phyloP scores from a whole-genome alignment of 495 filamentous ascomycete genomes.

The Gamarada debralockiae region DNA sequence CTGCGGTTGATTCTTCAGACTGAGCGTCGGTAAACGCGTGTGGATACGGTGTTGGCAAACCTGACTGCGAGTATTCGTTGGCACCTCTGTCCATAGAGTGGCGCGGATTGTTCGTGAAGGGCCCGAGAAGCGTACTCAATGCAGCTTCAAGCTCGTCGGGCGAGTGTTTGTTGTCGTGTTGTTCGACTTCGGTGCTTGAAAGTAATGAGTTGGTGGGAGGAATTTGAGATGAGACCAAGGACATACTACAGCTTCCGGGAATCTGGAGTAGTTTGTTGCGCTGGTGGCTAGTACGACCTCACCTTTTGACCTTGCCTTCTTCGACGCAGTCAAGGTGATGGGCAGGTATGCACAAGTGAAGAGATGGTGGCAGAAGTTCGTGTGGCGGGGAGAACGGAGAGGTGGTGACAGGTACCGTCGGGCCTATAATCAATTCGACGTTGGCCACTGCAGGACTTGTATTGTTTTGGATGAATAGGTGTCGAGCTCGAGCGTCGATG shows the following conservation, averaged over 20 bases:
- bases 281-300: constrained; percentile 5
- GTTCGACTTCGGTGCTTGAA: constrained; percentile 29
- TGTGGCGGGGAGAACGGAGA: neutral
- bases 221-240: constrained; percentile 34
- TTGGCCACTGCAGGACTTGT: neutral
- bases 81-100: constrained; percentile 85
- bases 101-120: constrained; percentile 28
- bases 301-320: neutral
- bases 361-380: neutral
- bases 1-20: constrained; percentile 81
- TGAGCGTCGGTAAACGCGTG: constrained; percentile 61
- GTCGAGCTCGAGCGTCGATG: constrained; percentile 8
- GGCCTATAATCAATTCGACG: neutral
- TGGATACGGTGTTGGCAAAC: constrained; percentile 87
- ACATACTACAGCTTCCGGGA: constrained; percentile 36
- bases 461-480: neutral
- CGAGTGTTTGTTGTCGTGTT: neutral
- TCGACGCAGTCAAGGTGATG: neutral
- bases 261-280: constrained; percentile 8
- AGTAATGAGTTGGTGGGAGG: constrained; percentile 28
- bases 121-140: constrained; percentile 30
- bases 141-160: constrained; percentile 29
- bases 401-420: constrained; percentile 12
- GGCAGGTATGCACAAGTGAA: no score
- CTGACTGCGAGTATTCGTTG: constrained; percentile 95